A percentile compares a stretch with the other conserved stretches of the same genome.
These are phyloP conservation scores for Neofusicoccum umdonicola DNA, from an alignment of 2,329 filamentous ascomycete species.

Conservation along the genomic window DNA sequence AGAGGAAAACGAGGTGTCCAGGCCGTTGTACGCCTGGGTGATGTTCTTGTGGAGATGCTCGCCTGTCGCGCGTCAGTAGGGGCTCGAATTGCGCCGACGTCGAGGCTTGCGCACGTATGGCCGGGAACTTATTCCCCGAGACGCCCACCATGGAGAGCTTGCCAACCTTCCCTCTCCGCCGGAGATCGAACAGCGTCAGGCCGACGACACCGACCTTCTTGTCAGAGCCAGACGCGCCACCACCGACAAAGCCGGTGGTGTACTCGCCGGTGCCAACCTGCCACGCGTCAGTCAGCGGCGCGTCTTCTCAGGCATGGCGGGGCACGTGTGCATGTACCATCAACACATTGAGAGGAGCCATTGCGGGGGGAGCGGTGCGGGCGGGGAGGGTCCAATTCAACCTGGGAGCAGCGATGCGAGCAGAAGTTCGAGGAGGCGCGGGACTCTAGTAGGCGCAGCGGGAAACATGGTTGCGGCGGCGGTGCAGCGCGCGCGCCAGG, in stretches of 20 bases:
- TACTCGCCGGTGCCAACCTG: slow-evolving; percentile 80
- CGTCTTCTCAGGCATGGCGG: not conserved
- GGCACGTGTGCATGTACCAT: slow-evolving; percentile 40
- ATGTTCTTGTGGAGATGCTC: slow-evolving; percentile 88
- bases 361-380: slow-evolving; percentile 24
- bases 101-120: slow-evolving; percentile 65
- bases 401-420: not conserved
- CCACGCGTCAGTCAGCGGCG: not conserved
- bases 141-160: slow-evolving; percentile 87
- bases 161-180: slow-evolving; percentile 82
- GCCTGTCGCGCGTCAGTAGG: slow-evolving; percentile 48
- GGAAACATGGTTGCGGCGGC: slow-evolving; percentile 9
- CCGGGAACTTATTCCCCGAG: slow-evolving; percentile 84
- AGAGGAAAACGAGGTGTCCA: slow-evolving; percentile 83
- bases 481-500: not conserved
- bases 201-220: slow-evolving; percentile 96
- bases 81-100: not conserved
- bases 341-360: slow-evolving; percentile 50
- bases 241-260: slow-evolving; percentile 90
- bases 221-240: slow-evolving; percentile 79
- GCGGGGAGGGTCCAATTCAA: not conserved
- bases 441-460: not conserved
- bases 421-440: not conserved
- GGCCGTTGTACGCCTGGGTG: slow-evolving; percentile 77
- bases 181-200: slow-evolving; percentile 83